Base-by-base conservation (phyloP, 2,329 filamentous ascomycete species). In the Fusarium sp. region DNA sequence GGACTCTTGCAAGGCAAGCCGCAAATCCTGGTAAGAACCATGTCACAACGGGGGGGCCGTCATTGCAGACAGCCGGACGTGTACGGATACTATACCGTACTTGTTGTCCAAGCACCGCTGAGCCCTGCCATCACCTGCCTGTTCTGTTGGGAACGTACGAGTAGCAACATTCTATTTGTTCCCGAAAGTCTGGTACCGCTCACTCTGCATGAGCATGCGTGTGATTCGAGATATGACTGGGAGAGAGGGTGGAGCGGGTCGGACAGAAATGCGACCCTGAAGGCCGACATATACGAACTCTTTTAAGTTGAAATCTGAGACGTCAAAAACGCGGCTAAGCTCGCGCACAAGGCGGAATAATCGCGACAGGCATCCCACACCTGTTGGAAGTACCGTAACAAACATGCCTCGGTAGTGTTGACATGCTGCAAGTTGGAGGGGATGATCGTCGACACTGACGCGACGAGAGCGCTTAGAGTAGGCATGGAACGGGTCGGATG, bases 111-210 rank as follows among this genome's bases (percentile, higher is more conserved):
- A 69, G 71, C 57, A 56, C 63, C 66, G 70, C 32, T 57, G 62
- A 62, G 43, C 48, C 50, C 28, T 49, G 49, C 32, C 57, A 62
- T 65, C 58, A 53, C 63, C 63, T 63, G 55, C 53, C 56, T 58
- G 45, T 67, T 62, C 49, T 68, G 70, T 47, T 53, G 52, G 28
- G 34, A 72, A 71, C 67, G 56, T 73, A 73, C 70, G 66, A 72
- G 67, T 62, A 62, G 51, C 60, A 63, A 62, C 42, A 54, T 53
- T 42, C 49, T 65, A 40, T 65, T 66, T 68, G 69, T 70, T 68
- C 69, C 75, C 75, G 69, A 70, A 53, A 68, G 63, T 72, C 61
- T 70, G 76, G 75, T 74, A 75, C 71, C 74, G 73, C 73, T 59
- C 69, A 67, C 54, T 69, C 56, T 75, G 72, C 73, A 74, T 74